Conservation (phyloP, 192 early-diverging fungal species). For the Diversispora eburnea region DNA sequence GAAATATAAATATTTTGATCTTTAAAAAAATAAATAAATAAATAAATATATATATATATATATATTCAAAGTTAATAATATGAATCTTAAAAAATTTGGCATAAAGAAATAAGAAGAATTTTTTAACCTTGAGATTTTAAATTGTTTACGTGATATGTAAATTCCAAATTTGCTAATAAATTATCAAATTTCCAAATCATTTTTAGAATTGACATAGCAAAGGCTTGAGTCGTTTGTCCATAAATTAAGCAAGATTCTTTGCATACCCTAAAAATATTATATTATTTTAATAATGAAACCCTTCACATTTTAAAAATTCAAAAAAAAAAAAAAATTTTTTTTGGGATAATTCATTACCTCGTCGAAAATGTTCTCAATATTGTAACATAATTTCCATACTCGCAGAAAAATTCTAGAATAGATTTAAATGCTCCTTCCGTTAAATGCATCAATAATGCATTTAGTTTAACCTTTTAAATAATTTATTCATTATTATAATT, state of each 20-base stretch:
- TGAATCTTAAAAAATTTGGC: not conserved
- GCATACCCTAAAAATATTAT: slow-evolving; percentile 7
- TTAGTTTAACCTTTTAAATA: slow-evolving; percentile 24
- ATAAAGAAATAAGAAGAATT: not conserved
- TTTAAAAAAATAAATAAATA: not conserved
- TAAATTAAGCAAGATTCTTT: slow-evolving; percentile 21
- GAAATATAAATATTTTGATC: slow-evolving; percentile 29
- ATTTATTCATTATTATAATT: not conserved
- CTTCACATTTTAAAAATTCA: not conserved
- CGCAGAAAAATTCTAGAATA: slow-evolving; percentile 31
- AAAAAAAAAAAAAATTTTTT: slow-evolving; percentile 3
- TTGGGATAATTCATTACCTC: not conserved
- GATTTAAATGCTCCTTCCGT: slow-evolving; percentile 27
- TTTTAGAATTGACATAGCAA: slow-evolving; percentile 30
- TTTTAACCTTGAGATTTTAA: slow-evolving; percentile 4
- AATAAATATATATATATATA: no score
- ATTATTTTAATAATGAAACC: not conserved
- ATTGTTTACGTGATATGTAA: slow-evolving; percentile 1
- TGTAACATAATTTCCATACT: slow-evolving; percentile 30
- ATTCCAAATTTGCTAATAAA: slow-evolving; percentile 32
- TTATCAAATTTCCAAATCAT: slow-evolving; percentile 32
- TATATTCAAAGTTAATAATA: not conserved
- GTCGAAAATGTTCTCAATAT: slow-evolving; percentile 23
- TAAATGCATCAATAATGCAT: slow-evolving; percentile 31
- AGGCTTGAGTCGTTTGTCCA: slow-evolving; percentile 45